Evolutionary conservation across 1,139 yeast genomes (phyloP), one percentile per base, ranked within the genome.

Genomic region (Taphrina confusa): DNA sequence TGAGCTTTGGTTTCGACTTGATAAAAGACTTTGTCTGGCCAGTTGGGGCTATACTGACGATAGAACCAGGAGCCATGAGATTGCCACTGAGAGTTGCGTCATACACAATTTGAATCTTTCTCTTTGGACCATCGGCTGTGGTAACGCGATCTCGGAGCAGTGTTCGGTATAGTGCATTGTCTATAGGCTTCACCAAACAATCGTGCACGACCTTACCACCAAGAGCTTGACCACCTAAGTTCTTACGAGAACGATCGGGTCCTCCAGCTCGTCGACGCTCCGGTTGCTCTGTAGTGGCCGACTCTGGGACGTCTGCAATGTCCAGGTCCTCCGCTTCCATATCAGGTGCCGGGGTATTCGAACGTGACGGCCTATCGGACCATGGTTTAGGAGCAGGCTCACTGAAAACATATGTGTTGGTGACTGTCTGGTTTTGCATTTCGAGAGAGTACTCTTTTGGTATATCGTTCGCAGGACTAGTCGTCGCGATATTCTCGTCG

Each of bases 131-230:
- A 31, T 56, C 59, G 2, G 64, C 64, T 3, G 59, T 56, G 6
- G 36, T n/a, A 11, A 46, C 49, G 8, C 58, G 58, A 34, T 42
- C 58, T 5, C 58, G 51, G 14, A 54, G 58, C 27, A 54, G 28
- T 8, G 39, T 54, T 16, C 58, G 42, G 20, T 54, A 54, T 16
- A 42, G 34, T 4, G 23, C 23, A 25, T 54, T 54, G 28, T 54
- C 58, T 18, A 54, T 46, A 9, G 64, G 64, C 16, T 55, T 47
- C 8, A 61, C 62, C 16, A 55, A 51, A 45, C 68, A 66, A 45
- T 66, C 99, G 71, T 92, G 97, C 65, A 86, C 87, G 27, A 92
- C 85, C 46, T 90, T 87, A 31, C 98, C 99, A 22, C 83, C 81
- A 49, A 92, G 74, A 2, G 91, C 81, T 25, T 0, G 98, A 90